Percentiles rank a stretch among this genome's conserved stretches.
Evolutionary conservation across 495 filamentous ascomycete species (phyloP).

Genomic region (Achaetomiella virescens): DNA sequence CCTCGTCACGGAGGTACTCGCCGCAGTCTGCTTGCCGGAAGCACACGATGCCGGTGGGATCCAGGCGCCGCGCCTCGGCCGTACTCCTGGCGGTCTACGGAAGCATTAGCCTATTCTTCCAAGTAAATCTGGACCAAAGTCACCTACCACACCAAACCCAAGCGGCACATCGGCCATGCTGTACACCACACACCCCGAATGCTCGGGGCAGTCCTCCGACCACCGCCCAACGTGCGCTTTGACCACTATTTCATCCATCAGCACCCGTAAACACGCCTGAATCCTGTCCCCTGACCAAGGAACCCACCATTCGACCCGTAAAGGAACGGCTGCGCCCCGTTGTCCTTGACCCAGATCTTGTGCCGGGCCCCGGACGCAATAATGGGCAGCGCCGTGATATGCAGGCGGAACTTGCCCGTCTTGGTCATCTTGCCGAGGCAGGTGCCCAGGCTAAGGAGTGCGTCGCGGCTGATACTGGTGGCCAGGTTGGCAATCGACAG

Average conservation of each 20-base stretch:
- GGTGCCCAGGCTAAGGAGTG: constrained; percentile 76
- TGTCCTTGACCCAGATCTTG: constrained; percentile 91
- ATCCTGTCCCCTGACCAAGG: no score
- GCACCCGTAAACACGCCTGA: no score
- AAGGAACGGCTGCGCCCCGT: constrained; percentile 91
- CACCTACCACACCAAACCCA: constrained; percentile 55
- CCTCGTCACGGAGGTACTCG: constrained; percentile 81
- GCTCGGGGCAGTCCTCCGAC: constrained; percentile 79
- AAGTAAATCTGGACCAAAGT: neutral
- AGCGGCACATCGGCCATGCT: constrained; percentile 70
- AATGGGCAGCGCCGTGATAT: constrained; percentile 78
- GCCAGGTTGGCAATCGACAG: constrained; percentile 87
- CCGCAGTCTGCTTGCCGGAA: constrained; percentile 88
- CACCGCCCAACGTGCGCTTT: constrained; percentile 89
- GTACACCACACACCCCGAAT: constrained; percentile 69
- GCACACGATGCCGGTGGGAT: constrained; percentile 79
- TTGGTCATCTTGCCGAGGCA: constrained; percentile 87
- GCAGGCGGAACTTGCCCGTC: constrained; percentile 79
- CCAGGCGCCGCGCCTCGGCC: constrained; percentile 69
- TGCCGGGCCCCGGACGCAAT: constrained; percentile 84
- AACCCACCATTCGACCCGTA: constrained; percentile 51
- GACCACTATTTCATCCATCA: constrained; percentile 43
- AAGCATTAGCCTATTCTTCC: neutral
- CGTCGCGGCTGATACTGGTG: constrained; percentile 68
- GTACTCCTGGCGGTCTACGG: constrained; percentile 62